phyloP scores from a whole-genome alignment of 164 flowering plant genomes.

The Stephania yunnanensis region DNA sequence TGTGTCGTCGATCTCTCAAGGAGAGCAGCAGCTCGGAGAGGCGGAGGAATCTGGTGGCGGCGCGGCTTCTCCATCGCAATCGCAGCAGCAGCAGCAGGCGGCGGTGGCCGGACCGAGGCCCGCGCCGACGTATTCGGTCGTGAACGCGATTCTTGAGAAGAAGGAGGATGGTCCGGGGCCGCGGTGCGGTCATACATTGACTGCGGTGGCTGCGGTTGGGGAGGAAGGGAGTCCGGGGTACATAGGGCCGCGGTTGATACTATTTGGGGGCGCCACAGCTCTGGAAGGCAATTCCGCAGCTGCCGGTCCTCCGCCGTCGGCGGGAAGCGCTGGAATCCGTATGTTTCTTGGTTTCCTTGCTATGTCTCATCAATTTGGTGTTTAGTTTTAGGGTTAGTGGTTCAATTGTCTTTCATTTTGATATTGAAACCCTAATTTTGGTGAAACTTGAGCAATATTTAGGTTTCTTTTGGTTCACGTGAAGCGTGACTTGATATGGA shows the following conservation, averaged over 20 bases:
- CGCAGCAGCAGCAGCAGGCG: conserved; percentile 21
- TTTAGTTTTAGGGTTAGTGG: background rate
- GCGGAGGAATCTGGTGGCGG: conserved; percentile 7
- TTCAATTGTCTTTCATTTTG: background rate
- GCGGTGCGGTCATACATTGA: conserved; percentile 94
- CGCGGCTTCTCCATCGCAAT: conserved; percentile 19
- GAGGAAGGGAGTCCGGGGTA: conserved; percentile 88
- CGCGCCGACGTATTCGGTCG: conserved; percentile 83
- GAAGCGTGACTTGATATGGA: background rate
- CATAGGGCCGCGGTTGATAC: conserved; percentile 82
- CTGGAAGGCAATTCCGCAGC: conserved; percentile 94
- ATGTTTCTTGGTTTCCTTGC: conserved; percentile 22
- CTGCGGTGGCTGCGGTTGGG: conserved; percentile 92
- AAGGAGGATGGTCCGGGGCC: conserved; percentile 98
- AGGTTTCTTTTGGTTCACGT: too few relatives aligned
- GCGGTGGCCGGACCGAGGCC: conserved; percentile 74
- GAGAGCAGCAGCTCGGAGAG: conserved; percentile 12
- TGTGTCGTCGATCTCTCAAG: conserved; percentile 2
- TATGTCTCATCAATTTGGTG: conserved; percentile 1
- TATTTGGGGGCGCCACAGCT: conserved; percentile 98
- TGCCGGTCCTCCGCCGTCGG: conserved; percentile 83
- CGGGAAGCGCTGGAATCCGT: conserved; percentile 97
- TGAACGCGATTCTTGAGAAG: conserved; percentile 77
- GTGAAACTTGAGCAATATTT: background rate
- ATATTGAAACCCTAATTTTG: conserved; percentile 16